Conservation (phyloP, 768 basidiomycete genomes). For the Nidularia sp. region DNA sequence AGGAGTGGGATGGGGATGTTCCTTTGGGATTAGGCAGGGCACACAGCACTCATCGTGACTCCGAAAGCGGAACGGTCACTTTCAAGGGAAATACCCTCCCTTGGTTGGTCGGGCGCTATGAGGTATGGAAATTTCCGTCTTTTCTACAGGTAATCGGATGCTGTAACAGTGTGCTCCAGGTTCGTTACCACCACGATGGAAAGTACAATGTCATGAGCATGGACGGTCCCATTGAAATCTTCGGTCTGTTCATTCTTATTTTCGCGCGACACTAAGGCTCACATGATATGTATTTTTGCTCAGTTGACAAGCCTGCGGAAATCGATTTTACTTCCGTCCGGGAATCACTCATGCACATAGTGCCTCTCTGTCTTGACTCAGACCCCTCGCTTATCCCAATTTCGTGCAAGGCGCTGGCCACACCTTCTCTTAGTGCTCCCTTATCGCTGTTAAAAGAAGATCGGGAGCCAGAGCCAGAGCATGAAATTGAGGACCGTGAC, state of each 20-base stretch:
- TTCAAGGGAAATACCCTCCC: constrained; percentile 82
- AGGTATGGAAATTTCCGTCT: constrained; percentile 41
- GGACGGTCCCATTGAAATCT: constrained; percentile 85
- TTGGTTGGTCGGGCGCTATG: constrained; percentile 84
- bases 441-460: background rate
- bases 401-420: constrained; percentile 45
- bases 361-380: constrained; percentile 82
- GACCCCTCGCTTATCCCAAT: constrained; percentile 79
- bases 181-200: constrained; percentile 93
- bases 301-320: constrained; percentile 67
- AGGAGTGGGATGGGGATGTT: constrained; percentile 91
- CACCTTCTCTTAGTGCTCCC: constrained; percentile 7
- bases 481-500: constrained; percentile 48
- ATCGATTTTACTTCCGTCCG: constrained; percentile 67
- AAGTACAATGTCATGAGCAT: constrained; percentile 94
- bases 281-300: background rate
- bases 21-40: constrained; percentile 46
- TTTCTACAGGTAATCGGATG: background rate
- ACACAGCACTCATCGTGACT: constrained; percentile 31
- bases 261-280: background rate
- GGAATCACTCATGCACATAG: constrained; percentile 65
- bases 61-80: constrained; percentile 59
- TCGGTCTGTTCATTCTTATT: constrained; percentile 49
- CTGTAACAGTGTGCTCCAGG: constrained; percentile 26
- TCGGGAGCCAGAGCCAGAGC: constrained; percentile 6